Evolutionary conservation across 805 yeast species (phyloP).

Genomic region (Candida ulmi): DNA sequence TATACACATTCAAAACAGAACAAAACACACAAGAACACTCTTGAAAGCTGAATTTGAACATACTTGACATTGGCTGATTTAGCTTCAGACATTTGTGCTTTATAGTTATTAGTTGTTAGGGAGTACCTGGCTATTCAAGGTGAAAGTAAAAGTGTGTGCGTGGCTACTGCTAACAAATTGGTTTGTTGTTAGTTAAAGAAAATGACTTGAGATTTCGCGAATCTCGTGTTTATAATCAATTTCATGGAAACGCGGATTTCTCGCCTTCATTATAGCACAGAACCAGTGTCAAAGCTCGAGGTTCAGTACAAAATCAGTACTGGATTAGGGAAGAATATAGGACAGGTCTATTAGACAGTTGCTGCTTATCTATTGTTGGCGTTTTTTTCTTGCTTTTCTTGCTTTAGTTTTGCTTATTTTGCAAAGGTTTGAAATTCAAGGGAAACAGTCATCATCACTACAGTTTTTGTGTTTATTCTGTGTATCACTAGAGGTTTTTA

Average conservation of each 20-base stretch:
- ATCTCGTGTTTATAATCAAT: too few relatives aligned
- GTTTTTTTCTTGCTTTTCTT: too few relatives aligned
- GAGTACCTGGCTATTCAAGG: too few relatives aligned
- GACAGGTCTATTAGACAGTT: background rate
- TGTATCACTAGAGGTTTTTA: background rate
- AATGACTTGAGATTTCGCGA: background rate
- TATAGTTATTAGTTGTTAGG: too few relatives aligned
- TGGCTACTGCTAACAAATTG: too few relatives aligned
- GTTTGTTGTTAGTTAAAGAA: too few relatives aligned
- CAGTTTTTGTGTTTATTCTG: background rate
- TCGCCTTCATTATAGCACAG: background rate
- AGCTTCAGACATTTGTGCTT: slow-evolving; percentile 8
- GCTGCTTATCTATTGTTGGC: background rate
- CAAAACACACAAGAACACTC: background rate
- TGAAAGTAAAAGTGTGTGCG: too few relatives aligned
- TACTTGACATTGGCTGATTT: slow-evolving; percentile 14
- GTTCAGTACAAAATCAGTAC: background rate
- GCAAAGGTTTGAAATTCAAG: background rate
- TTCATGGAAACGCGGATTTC: background rate
- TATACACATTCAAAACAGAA: background rate
- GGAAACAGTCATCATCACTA: background rate
- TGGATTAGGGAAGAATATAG: background rate
- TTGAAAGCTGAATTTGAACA: background rate
- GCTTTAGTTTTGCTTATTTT: too few relatives aligned
- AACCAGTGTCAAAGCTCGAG: background rate